Evolutionary conservation across 1,139 yeast species (phyloP), one percentile per base, ranked within the genome.

Genomic region (Sugiyamaella sp.): DNA sequence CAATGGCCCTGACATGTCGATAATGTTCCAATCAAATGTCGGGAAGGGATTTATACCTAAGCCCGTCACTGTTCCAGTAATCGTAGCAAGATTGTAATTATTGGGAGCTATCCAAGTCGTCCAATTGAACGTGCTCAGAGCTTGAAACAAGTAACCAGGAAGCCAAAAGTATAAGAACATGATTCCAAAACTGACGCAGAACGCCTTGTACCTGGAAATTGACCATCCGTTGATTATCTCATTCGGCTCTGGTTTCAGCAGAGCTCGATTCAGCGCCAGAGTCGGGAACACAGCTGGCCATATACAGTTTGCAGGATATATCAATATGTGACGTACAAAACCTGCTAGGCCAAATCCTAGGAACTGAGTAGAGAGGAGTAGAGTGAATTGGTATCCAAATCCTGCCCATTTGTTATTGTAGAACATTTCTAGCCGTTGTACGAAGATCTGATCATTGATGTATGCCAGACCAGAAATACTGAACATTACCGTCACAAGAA

Each of bases 311-410:
- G 74, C 70, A 20, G 88, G 87, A 62, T 83, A 82, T 19, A 84
- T 75, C n/a, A 80, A 76, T 58, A 83, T 75, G 52, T 76, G 76
- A 62, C 87, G 76, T 67, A 81, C 69, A 21, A 84, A 63, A 53
- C 89, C 86, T 37, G 87, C 85, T 62, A 82, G 74, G 1, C 86
- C 85, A 60, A 82, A 78, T 21, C 89, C 89, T 63, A 84, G 66
- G 58, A 77, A 78, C 63, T 82, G 84, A 3, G 85, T 76, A 1
- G 84, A 74, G 38, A 82, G 62, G 4, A 79, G 73, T 46, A 84
- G 67, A 50, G 80, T 66, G 37, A 78, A 64, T 64, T 80, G 82
- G 61, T 79, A 80, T 22, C 84, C 83, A 58, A 74, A 72, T 24
- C 71, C 71, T 10, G 76, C 79, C 77, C 81, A 78, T 44, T 68